Evolutionary conservation across 1,284 basidiomycete species (phyloP).

Genomic region (Melampsora larici-populina): DNA sequence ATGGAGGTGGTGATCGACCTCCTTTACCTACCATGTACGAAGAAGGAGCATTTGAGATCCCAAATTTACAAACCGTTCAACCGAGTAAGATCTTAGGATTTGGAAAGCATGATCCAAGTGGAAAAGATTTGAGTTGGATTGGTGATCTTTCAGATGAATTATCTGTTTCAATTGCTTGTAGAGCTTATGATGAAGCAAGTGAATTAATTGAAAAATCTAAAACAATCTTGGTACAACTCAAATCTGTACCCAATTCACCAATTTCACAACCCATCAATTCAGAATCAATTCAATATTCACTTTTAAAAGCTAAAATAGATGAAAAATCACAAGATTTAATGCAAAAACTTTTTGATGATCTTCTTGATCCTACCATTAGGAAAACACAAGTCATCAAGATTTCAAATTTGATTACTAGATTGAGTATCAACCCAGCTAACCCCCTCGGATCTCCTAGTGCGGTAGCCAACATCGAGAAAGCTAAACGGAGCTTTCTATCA

Average conservation of each 20-base stretch:
- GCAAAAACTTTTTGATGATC: slow-evolving; percentile 67
- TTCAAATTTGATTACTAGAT: slow-evolving; percentile 67
- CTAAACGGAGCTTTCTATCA: slow-evolving; percentile 75
- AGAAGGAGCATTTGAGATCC: background rate
- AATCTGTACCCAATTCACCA: background rate
- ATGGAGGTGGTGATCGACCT: background rate
- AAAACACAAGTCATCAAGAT: slow-evolving; percentile 72
- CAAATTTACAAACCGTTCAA: background rate
- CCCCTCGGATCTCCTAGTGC: background rate
- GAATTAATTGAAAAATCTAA: slow-evolving; percentile 68
- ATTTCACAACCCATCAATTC: background rate
- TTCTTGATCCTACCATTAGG: slow-evolving; percentile 70
- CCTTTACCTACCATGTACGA: slow-evolving; percentile 8
- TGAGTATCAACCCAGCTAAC: background rate
- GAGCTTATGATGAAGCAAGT: slow-evolving; percentile 83
- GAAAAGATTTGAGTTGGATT: slow-evolving; percentile 63
- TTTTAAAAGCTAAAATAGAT: slow-evolving; percentile 61
- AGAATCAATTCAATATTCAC: slow-evolving; percentile 4
- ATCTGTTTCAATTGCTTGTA: slow-evolving; percentile 81
- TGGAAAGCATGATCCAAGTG: slow-evolving; percentile 52
- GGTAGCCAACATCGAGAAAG: slow-evolving; percentile 72
- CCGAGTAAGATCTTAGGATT: slow-evolving; percentile 20
- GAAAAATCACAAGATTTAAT: slow-evolving; percentile 69
- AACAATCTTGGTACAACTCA: background rate
- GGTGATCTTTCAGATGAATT: slow-evolving; percentile 87